Percentiles rank a stretch among this genome's conserved stretches.
Conservation (phyloP, 1,284 basidiomycete species). For the Fomitopsis palustris region DNA sequence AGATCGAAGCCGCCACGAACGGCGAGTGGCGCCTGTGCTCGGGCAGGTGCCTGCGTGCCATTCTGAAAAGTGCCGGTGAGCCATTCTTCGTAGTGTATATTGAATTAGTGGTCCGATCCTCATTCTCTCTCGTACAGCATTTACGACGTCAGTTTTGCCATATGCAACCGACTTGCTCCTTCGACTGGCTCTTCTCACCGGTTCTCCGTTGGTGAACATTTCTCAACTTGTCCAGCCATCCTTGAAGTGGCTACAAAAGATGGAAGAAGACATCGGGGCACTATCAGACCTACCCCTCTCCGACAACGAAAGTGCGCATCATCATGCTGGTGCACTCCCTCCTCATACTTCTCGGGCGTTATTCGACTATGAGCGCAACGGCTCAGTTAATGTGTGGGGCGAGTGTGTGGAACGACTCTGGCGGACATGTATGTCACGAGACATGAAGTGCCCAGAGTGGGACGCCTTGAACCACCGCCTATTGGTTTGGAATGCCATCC, state of each 20-base stretch:
- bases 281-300: slow-evolving; percentile 5
- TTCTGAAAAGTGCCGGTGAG: slow-evolving; percentile 34
- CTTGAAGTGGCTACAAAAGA: slow-evolving; percentile 29
- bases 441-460: slow-evolving; percentile 39
- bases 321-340: slow-evolving; percentile 13
- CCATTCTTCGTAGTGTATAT: not conserved
- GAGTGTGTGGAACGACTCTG: slow-evolving; percentile 54
- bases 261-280: slow-evolving; percentile 33
- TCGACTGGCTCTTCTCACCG: slow-evolving; percentile 37
- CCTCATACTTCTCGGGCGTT: slow-evolving; percentile 41
- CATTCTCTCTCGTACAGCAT: slow-evolving; percentile 16
- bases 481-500: slow-evolving; percentile 50
- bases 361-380: slow-evolving; percentile 26
- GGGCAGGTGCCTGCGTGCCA: slow-evolving; percentile 44
- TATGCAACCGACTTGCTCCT: slow-evolving; percentile 36
- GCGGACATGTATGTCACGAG: slow-evolving; percentile 46
- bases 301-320: not conserved
- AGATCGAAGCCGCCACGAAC: slow-evolving; percentile 46
- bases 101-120: not conserved
- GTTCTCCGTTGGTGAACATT: slow-evolving; percentile 24
- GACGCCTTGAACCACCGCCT: slow-evolving; percentile 48
- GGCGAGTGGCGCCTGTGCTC: slow-evolving; percentile 56
- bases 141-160: slow-evolving; percentile 22
- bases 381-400: slow-evolving; percentile 45
- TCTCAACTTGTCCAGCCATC: slow-evolving; percentile 32